Conservation (phyloP, 2,329 filamentous ascomycete genomes). For the Sporothrix pseudoabietina region DNA sequence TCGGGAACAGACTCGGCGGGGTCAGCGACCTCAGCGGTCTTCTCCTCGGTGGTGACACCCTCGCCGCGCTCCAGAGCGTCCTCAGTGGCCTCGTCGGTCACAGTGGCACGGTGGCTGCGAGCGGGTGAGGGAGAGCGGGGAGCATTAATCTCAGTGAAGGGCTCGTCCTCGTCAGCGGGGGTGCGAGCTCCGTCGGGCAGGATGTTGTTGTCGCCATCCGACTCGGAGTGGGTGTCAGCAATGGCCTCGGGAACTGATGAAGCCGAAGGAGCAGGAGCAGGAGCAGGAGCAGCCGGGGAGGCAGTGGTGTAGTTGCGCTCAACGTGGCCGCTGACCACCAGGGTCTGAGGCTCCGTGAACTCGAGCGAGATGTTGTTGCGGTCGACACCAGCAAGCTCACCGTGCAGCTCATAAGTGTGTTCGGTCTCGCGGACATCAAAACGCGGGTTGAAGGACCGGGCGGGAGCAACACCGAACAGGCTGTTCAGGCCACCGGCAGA, state of each 20-base stretch:
- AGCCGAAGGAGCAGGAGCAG: background rate
- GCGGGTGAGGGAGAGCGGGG: slow-evolving; percentile 38
- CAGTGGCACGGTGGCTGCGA: slow-evolving; percentile 58
- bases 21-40: slow-evolving; percentile 37
- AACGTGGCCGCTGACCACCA: slow-evolving; percentile 69
- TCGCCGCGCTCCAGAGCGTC: slow-evolving; percentile 37
- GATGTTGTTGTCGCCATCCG: slow-evolving; percentile 35
- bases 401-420: slow-evolving; percentile 72
- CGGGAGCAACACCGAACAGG: background rate
- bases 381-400: slow-evolving; percentile 74
- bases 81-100: slow-evolving; percentile 60
- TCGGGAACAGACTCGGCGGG: slow-evolving; percentile 33
- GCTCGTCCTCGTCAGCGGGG: slow-evolving; percentile 42
- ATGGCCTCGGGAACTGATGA: slow-evolving; percentile 24
- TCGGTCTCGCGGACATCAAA: slow-evolving; percentile 76
- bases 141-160: slow-evolving; percentile 44
- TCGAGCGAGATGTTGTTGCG: slow-evolving; percentile 76
- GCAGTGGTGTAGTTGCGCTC: slow-evolving; percentile 64
- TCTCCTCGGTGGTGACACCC: slow-evolving; percentile 40
- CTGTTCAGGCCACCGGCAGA: slow-evolving; percentile 33
- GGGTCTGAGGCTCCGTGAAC: slow-evolving; percentile 74
- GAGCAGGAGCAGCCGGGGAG: slow-evolving; percentile 37
- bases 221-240: slow-evolving; percentile 25
- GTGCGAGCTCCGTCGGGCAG: slow-evolving; percentile 19
- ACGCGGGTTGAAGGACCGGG: slow-evolving; percentile 64